phyloP scores from a whole-genome alignment of 2,329 filamentous ascomycete species.

The Bipolaris oryzae region DNA sequence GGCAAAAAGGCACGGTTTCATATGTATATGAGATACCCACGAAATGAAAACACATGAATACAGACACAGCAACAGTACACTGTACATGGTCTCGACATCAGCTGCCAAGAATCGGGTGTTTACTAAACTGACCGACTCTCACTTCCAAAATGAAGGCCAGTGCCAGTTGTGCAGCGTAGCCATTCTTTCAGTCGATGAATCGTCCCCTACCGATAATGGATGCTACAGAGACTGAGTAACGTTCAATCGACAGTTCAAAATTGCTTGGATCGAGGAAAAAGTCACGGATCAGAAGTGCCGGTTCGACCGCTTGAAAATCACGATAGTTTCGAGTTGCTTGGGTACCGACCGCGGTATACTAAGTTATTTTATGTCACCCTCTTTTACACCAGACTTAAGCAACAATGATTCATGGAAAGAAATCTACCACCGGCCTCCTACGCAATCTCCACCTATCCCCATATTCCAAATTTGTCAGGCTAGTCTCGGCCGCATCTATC shows the following conservation, averaged over 20 bases:
- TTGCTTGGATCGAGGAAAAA: background rate
- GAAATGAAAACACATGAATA: background rate
- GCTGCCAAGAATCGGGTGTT: background rate
- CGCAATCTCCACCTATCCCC: background rate
- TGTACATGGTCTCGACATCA: background rate
- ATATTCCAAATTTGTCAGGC: background rate
- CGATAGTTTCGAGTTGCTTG: no score
- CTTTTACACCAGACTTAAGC: no score
- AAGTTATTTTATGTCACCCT: background rate
- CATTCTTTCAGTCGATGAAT: background rate
- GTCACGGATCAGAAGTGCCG: no score
- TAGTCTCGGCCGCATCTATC: background rate
- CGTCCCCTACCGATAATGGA: background rate
- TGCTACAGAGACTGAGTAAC: background rate
- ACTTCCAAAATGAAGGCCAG: background rate
- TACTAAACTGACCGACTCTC: no score
- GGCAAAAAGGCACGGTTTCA: conserved; percentile 13
- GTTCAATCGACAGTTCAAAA: background rate
- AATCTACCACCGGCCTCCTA: background rate
- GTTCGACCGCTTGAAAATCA: no score
- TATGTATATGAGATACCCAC: conserved; percentile 24
- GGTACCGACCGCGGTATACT: background rate
- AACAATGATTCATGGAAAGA: no score
- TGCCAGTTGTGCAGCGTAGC: background rate
- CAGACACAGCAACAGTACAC: background rate